These are phyloP conservation scores for Chimonanthus salicifolius DNA, from an alignment of 164 flowering plant species.

Conservation along the genomic window DNA sequence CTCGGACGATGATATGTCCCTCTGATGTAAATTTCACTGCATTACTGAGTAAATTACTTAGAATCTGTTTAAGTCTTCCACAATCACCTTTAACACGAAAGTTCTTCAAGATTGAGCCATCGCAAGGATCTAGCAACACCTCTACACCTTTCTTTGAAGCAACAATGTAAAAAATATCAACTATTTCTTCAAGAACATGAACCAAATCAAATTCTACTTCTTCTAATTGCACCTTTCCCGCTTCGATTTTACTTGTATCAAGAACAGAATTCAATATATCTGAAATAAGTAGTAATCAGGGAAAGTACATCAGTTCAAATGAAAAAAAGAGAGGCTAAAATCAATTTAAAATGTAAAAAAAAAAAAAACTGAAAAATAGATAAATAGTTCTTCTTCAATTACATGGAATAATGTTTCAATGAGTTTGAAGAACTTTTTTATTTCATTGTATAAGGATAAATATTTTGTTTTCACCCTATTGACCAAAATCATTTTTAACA, in stretches of 20 bases:
- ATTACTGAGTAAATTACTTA: constrained; percentile 74
- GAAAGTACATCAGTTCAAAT: neutral
- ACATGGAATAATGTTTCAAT: too few relatives aligned
- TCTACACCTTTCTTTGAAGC: constrained; percentile 71
- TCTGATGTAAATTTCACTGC: constrained; percentile 79
- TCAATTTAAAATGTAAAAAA: neutral
- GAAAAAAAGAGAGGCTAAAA: neutral
- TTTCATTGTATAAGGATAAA: too few relatives aligned
- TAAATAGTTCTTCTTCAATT: too few relatives aligned
- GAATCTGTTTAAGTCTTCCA: constrained; percentile 55
- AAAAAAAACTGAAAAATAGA: neutral
- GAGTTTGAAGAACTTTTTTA: too few relatives aligned
- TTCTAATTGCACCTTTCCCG: constrained; percentile 73
- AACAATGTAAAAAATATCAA: constrained; percentile 49
- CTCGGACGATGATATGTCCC: constrained; percentile 61
- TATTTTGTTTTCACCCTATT: too few relatives aligned
- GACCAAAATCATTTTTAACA: too few relatives aligned
- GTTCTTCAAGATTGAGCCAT: constrained; percentile 45
- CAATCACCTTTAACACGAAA: constrained; percentile 63
- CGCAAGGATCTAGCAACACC: constrained; percentile 57
- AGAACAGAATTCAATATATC: constrained; percentile 79
- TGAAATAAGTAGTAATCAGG: constrained; percentile 12
- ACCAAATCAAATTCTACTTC: constrained; percentile 60
- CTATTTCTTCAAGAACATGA: constrained; percentile 62
- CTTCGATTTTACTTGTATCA: constrained; percentile 81